Conservation (phyloP, 768 basidiomycete genomes). For the Phanerochaete sordida region DNA sequence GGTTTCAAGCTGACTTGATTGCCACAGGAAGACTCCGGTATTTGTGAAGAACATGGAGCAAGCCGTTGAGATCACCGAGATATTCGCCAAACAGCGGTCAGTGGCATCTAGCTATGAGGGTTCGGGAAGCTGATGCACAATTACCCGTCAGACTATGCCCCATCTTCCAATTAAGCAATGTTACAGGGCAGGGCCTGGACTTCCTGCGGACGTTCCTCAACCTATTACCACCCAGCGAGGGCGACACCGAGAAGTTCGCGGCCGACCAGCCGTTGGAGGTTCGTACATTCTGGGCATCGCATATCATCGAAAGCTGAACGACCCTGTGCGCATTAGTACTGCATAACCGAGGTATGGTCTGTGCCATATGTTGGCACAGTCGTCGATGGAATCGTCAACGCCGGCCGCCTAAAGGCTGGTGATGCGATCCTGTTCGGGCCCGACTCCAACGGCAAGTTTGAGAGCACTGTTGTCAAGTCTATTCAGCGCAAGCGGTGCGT, state of each 20-base stretch:
- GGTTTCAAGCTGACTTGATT: neutral
- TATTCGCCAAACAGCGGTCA: conserved; percentile 72
- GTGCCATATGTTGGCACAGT: conserved; percentile 86
- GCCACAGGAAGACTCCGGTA: conserved; percentile 68
- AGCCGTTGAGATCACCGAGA: conserved; percentile 73
- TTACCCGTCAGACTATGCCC: conserved; percentile 68
- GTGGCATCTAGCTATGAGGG: conserved; percentile 7
- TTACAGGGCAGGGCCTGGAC: conserved; percentile 89
- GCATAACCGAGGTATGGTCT: conserved; percentile 81
- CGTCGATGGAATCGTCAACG: conserved; percentile 79
- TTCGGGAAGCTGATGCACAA: neutral
- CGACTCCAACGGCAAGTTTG: conserved; percentile 88
- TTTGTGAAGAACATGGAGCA: conserved; percentile 81
- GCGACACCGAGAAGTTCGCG: conserved; percentile 76
- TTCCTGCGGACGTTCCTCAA: conserved; percentile 87
- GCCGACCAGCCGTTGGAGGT: conserved; percentile 80
- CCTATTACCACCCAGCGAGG: conserved; percentile 83
- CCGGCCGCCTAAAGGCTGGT: conserved; percentile 71
- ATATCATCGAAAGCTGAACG: neutral
- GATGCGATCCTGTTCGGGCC: conserved; percentile 86
- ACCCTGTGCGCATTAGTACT: conserved; percentile 47
- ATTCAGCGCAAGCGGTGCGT: conserved; percentile 88
- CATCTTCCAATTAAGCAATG: conserved; percentile 90
- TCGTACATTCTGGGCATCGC: neutral
- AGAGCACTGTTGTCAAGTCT: conserved; percentile 74